Base-by-base conservation (phyloP, 768 basidiomycete genomes). In the Butyriboletus loyo region DNA sequence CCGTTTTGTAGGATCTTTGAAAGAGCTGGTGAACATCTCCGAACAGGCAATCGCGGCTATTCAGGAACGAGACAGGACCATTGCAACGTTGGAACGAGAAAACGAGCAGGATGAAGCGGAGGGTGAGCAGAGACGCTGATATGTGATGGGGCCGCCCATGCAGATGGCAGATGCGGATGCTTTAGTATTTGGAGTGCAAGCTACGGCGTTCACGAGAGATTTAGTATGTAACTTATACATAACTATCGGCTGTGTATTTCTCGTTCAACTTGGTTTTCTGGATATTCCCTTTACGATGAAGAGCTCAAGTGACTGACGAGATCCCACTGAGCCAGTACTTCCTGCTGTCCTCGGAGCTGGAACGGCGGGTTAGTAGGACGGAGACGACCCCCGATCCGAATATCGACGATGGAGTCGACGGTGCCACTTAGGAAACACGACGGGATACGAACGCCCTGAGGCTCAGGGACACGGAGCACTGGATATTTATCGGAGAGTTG, bases 11-110 rank as follows among this genome's bases (percentile, higher is more conserved):
- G 74, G 65, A 31, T 70, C 70, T 2, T 36, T 75, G 22, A 67
- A 55, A 41, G 64, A 63, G 52, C 40, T 77, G 49, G 59, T 70
- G 17, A 61, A 59, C 31, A 54, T 72, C 1, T 71, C 74, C 2
- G 73, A 77, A 43, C 53, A 59, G 14, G 66, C 75, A 0, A 42
- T 74, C 11, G 49, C 47, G 9, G 66, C 64, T 10, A 52, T 74
- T 22, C 61, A 55, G 10, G 66, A 68, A 30, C 71, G 72, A 3
- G 66, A 75, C 36, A 53, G 52, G 19, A 39, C 68, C 7, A 52
- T 61, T 38, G 54, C 47, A 5, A 13, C 30, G 2, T 41, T 56
- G 27, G 50, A 46, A 24, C 49, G 31, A n/a, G 59, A 55, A 25
- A 45, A 3, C 27, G 57, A 57, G 27, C 49, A 41, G n/a, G 54